A percentile compares a stretch with the other conserved stretches of the same genome.
phyloP scores from a whole-genome alignment of 2,329 filamentous ascomycete genomes.

The Aspergillus glaucus region DNA sequence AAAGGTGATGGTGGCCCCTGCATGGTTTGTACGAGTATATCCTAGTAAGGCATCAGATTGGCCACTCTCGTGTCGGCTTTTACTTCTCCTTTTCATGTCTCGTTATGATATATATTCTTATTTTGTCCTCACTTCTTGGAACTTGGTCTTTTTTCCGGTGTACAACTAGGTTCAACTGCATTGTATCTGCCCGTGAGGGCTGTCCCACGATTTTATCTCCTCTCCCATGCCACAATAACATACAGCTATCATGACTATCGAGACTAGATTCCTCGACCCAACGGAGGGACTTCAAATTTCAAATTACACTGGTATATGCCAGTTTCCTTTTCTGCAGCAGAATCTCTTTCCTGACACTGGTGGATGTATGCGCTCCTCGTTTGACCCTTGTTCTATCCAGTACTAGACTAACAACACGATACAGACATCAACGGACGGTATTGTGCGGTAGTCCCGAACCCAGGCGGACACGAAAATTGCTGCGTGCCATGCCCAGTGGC shows the following conservation, averaged over 20 bases:
- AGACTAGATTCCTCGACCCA: not conserved
- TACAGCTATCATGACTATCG: not conserved
- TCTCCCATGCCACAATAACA: no score
- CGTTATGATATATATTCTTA: no score
- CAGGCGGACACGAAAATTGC: slow-evolving; percentile 54
- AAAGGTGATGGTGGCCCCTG: no score
- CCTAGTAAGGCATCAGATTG: no score
- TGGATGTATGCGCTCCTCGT: slow-evolving; percentile 56
- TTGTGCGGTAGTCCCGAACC: slow-evolving; percentile 43
- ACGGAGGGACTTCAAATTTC: slow-evolving; percentile 14
- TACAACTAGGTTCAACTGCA: no score
- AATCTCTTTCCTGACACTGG: slow-evolving; percentile 52
- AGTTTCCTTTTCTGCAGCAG: slow-evolving; percentile 63
- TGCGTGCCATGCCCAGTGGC: slow-evolving; percentile 87
- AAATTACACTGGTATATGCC: slow-evolving; percentile 48
- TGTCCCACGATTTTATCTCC: no score
- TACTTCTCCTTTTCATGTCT: no score
- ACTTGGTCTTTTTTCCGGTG: no score
- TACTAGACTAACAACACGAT: not conserved
- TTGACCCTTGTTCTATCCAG: not conserved
- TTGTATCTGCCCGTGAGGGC: no score
- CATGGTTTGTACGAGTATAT: no score
- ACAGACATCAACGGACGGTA: slow-evolving; percentile 53
- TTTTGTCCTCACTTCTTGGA: no score
- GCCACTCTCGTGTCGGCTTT: no score